phyloP scores from a whole-genome alignment of 352 stramenopile genomes.

The Phytophthora cactorum region DNA sequence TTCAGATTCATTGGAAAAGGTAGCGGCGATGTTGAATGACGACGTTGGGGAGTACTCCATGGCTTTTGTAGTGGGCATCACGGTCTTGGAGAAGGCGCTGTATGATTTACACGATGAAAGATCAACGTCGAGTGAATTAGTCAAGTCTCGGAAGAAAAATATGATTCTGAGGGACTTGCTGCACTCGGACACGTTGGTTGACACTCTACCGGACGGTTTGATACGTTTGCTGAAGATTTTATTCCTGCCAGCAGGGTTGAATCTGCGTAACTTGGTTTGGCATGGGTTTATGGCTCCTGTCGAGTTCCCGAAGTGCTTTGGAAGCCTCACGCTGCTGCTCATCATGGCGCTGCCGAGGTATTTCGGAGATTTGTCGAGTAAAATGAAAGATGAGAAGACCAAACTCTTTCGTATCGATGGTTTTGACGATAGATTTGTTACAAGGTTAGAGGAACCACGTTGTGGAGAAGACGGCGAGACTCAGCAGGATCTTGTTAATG shows the following conservation, averaged over 20 bases:
- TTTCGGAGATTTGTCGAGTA: constrained; percentile 5
- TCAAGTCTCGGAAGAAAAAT: constrained; percentile 44
- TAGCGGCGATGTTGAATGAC: constrained; percentile 32
- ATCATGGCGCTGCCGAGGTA: constrained; percentile 44
- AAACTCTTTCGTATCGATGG: constrained; percentile 26
- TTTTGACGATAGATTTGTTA: constrained; percentile 41
- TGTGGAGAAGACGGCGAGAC: background rate
- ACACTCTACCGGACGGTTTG: constrained; percentile 43
- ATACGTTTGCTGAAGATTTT: constrained; percentile 56
- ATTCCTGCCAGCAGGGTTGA: constrained; percentile 67
- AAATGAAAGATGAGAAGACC: background rate
- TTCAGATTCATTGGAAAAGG: constrained; percentile 22
- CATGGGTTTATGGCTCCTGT: constrained; percentile 64
- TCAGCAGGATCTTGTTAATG: constrained; percentile 15
- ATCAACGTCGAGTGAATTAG: background rate
- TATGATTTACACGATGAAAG: constrained; percentile 58
- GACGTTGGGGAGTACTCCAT: constrained; percentile 59
- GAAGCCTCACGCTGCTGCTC: constrained; percentile 56
- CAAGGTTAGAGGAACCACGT: no score
- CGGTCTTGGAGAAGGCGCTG: constrained; percentile 63
- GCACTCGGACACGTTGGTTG: constrained; percentile 44
- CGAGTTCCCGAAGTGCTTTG: constrained; percentile 65
- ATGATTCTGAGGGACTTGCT: constrained; percentile 76
- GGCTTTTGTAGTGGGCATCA: constrained; percentile 60
- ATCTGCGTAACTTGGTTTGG: constrained; percentile 75